Percentiles rank a stretch among this genome's conserved stretches.
These are phyloP conservation scores for Phaseolus lunatus DNA, from an alignment of 306 rosid species.

Conservation along the genomic window DNA sequence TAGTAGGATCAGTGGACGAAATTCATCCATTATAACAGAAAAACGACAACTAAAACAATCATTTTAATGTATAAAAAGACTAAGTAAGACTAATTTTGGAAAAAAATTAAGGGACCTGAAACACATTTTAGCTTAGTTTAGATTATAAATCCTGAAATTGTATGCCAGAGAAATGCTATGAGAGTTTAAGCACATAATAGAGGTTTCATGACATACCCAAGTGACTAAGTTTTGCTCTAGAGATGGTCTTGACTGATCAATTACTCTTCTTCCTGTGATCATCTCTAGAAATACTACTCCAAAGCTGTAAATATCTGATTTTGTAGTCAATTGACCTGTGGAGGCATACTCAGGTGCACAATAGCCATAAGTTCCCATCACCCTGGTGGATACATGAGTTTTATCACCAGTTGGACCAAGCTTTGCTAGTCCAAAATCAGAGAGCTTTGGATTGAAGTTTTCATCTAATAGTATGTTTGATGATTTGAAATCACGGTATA, in stretches of 20 bases:
- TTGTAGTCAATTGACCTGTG: constrained; percentile 78
- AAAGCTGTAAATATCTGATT: constrained; percentile 87
- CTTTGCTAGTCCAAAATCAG: constrained; percentile 95
- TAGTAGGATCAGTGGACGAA: neutral
- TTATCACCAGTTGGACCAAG: constrained; percentile 93
- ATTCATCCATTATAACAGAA: neutral
- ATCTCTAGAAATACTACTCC: constrained; percentile 91
- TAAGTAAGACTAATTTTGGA: neutral
- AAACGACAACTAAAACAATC: neutral
- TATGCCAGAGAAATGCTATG: neutral
- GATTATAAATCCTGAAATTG: constrained; percentile 1
- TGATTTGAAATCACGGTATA: constrained; percentile 89
- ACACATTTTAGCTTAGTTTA: neutral
- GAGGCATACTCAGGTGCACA: constrained; percentile 96
- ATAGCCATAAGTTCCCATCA: constrained; percentile 97
- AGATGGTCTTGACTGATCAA: constrained; percentile 70
- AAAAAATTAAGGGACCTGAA: neutral
- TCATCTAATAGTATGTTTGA: constrained; percentile 86
- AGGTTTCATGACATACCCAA: constrained; percentile 68
- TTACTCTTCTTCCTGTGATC: constrained; percentile 85
- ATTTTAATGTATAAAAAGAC: neutral
- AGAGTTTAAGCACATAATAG: neutral
- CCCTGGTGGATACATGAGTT: constrained; percentile 89
- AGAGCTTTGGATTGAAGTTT: constrained; percentile 80
- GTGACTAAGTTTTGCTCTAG: constrained; percentile 73